Base-by-base conservation (phyloP, 1,284 basidiomycete genomes). In the Cutaneotrichosporon spelunceum region DNA sequence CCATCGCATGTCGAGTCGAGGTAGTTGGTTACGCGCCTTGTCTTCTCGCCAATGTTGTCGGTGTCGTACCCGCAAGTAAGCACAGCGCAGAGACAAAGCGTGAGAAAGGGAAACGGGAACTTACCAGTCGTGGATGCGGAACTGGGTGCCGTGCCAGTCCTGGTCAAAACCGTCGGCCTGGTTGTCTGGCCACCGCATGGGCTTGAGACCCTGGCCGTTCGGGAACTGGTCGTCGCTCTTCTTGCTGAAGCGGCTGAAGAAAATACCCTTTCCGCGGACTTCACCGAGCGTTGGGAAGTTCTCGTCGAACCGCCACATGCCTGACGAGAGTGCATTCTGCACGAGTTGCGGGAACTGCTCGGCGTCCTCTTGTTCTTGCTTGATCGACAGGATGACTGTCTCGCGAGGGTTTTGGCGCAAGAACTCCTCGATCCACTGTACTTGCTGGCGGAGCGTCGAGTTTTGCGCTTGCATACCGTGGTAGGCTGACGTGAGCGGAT, bases 101-200 rank as follows among this genome's bases (percentile, higher is more conserved):
- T 9, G 30, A 33, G 30, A 33, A 5, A 19, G 19, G 19, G 39
- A 19, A 49, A 65, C 85, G 19, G 39, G 6, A 49, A 65, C 85
- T 56, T 69, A 90, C 91, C 91, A 93, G 74, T 93, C 91, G 59
- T 91, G 88, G 4, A 84, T 89, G 61, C 84, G 83, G 13, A 93
- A 86, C 29, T 83, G 74, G 0, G 85, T 88, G 3, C 69, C 72
- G 49, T 49, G 50, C 56, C 71, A 73, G 64, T 85, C 81, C 89
- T 90, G 93, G 34, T 83, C 81, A 72, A 92, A 94, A 0, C 86
- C 88, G 5, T 82, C 78, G 67, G 83, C 85, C 49, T 75, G 79
- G 68, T 86, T 90, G 78, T 93, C 86, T 1, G 89, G 90, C 92
- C 91, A 94, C 2, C 78, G 81, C 2, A 83, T 84, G 4, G 91